These are phyloP conservation scores for Avena insularis DNA, from an alignment of 176 grass and related monocot genomes.

Conservation along the genomic window DNA sequence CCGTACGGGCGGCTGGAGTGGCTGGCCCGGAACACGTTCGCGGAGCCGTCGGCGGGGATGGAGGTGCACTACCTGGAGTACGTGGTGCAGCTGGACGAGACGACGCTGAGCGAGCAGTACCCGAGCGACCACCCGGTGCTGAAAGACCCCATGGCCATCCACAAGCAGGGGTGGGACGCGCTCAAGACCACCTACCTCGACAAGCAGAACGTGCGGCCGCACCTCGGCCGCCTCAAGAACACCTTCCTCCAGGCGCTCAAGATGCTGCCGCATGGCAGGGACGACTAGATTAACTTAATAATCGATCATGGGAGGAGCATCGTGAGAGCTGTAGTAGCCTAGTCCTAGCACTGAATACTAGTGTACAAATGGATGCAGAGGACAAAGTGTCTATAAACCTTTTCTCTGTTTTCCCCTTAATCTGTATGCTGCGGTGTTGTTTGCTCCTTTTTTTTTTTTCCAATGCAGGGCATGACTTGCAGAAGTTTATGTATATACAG, in stretches of 20 bases:
- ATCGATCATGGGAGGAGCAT: background rate
- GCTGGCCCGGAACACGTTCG: constrained; percentile 83
- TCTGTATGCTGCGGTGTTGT: background rate
- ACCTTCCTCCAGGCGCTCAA: constrained; percentile 74
- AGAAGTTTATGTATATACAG: too few species aligned
- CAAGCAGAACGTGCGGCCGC: constrained; percentile 88
- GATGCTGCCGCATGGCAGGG: constrained; percentile 60
- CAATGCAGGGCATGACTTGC: background rate
- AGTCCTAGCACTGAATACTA: background rate
- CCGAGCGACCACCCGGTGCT: constrained; percentile 71
- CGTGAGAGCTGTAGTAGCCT: background rate
- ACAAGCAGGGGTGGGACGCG: constrained; percentile 82
- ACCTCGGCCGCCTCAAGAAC: constrained; percentile 81
- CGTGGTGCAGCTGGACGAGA: constrained; percentile 82
- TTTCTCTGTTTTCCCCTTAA: background rate
- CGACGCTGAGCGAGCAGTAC: constrained; percentile 84
- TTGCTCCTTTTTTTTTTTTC: background rate
- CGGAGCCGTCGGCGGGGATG: constrained; percentile 73
- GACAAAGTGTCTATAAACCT: constrained; percentile 10
- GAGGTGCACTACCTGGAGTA: constrained; percentile 89
- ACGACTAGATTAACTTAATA: constrained; percentile 9
- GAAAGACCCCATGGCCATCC: constrained; percentile 68
- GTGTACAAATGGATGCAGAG: constrained; percentile 31
- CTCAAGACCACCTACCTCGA: constrained; percentile 87
- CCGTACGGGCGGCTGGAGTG: constrained; percentile 80